Conservation (phyloP, 306 rosid genomes). For the Pachyrhizus erosus region DNA sequence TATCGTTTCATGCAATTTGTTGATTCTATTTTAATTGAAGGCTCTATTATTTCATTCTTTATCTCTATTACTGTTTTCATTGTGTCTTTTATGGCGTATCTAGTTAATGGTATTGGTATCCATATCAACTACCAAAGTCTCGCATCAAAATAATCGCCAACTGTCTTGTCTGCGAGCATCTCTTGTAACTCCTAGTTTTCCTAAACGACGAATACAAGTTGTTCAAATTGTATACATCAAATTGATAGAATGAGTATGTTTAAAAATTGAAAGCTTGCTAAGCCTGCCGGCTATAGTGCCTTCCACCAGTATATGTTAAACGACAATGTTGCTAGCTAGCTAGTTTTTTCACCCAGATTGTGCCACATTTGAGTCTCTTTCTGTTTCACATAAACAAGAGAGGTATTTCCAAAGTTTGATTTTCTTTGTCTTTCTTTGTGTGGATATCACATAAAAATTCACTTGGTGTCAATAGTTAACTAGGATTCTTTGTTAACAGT, state of each 20-base stretch:
- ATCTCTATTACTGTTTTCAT: not conserved
- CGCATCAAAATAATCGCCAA: constrained; percentile 12
- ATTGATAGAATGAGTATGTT: not conserved
- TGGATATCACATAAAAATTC: not conserved
- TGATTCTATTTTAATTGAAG: not conserved
- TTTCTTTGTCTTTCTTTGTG: not conserved
- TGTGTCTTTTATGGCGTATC: not conserved
- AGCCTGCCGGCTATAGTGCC: constrained; percentile 5
- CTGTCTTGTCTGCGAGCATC: not conserved
- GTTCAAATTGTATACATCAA: constrained; percentile 13
- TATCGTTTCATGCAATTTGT: constrained; percentile 39
- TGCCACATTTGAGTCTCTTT: not conserved
- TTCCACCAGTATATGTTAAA: not conserved
- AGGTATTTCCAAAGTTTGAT: not conserved
- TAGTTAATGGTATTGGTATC: not conserved
- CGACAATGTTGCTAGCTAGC: not conserved
- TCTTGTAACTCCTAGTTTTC: not conserved
- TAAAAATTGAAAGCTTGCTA: not conserved
- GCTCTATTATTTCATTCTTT: not conserved
- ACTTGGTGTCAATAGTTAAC: no score
- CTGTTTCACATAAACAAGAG: not conserved
- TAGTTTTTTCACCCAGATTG: not conserved
- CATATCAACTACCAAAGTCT: not conserved
- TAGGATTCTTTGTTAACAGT: no score
- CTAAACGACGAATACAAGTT: constrained; percentile 22